Conservation (phyloP, 495 filamentous ascomycete species). For the Daldinia caldariorum region DNA sequence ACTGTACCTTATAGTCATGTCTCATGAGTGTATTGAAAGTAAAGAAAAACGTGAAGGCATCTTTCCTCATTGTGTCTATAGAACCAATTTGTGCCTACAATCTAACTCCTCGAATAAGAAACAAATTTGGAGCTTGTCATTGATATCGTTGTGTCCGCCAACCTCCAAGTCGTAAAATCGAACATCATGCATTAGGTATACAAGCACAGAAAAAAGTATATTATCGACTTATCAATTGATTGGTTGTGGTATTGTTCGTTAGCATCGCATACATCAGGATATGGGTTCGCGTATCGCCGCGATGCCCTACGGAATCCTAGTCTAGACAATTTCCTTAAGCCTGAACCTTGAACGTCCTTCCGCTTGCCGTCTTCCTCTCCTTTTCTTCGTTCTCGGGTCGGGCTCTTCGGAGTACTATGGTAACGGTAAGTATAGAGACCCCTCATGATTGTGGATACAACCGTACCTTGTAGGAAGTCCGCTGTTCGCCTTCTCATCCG, state of each 20-base stretch:
- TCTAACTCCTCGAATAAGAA: not conserved
- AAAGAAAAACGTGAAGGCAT: not conserved
- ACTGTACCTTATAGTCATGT: not conserved
- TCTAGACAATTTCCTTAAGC: constrained; percentile 30
- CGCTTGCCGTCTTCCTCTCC: constrained; percentile 97
- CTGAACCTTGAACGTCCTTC: constrained; percentile 85
- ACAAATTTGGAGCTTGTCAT: not conserved
- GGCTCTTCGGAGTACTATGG: constrained; percentile 84
- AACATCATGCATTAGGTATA: not conserved
- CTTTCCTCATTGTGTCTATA: not conserved
- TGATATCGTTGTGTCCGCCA: not conserved
- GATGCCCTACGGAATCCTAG: not conserved
- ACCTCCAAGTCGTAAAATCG: not conserved
- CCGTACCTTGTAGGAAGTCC: constrained; percentile 92
- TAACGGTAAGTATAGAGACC: constrained; percentile 8
- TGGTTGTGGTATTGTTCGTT: constrained; percentile 28
- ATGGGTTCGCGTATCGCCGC: constrained; percentile 1
- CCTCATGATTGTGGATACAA: constrained; percentile 45
- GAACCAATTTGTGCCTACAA: not conserved
- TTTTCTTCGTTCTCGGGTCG: constrained; percentile 95
- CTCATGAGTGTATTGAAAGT: not conserved
- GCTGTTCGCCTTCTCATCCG: constrained; percentile 96
- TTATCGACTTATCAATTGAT: constrained; percentile 21
- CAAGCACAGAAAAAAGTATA: not conserved
- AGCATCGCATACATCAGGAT: constrained; percentile 11